Evolutionary conservation across 495 filamentous ascomycete genomes (phyloP).

Genomic region (Halenospora varia): DNA sequence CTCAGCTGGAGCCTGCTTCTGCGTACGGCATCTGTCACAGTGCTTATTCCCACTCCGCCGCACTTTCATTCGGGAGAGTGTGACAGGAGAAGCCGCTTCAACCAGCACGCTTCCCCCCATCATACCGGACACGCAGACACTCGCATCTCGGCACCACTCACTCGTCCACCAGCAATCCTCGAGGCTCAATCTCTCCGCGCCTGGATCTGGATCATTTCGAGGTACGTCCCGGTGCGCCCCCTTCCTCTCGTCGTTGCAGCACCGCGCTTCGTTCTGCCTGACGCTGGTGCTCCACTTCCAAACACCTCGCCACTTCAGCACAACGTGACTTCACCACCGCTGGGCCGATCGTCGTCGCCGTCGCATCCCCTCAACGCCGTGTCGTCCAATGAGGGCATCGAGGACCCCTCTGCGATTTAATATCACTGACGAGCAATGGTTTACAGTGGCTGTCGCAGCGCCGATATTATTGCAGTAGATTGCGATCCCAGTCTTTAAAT

Average conservation of each 20-base stretch:
- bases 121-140: constrained; percentile 10
- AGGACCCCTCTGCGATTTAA: neutral
- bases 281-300: constrained; percentile 1
- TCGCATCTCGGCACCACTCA: constrained; percentile 12
- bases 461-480: neutral
- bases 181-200: neutral
- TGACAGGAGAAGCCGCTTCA: neutral
- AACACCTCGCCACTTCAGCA: neutral
- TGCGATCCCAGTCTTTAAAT: neutral
- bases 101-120: neutral
- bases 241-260: neutral
- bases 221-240: constrained; percentile 14
- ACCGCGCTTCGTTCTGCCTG: constrained; percentile 1
- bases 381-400: neutral
- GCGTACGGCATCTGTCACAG: neutral
- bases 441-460: neutral
- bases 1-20: neutral
- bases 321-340: too few relatives aligned
- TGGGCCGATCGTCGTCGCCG: neutral
- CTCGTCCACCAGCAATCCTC: neutral
- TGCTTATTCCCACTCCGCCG: constrained; percentile 12
- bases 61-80: neutral
- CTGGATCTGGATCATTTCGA: neutral
- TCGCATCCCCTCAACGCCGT: neutral
- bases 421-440: neutral